Evolutionary conservation across 2,329 filamentous ascomycete genomes (phyloP).

Genomic region (Byssoonygena ceratinophila): DNA sequence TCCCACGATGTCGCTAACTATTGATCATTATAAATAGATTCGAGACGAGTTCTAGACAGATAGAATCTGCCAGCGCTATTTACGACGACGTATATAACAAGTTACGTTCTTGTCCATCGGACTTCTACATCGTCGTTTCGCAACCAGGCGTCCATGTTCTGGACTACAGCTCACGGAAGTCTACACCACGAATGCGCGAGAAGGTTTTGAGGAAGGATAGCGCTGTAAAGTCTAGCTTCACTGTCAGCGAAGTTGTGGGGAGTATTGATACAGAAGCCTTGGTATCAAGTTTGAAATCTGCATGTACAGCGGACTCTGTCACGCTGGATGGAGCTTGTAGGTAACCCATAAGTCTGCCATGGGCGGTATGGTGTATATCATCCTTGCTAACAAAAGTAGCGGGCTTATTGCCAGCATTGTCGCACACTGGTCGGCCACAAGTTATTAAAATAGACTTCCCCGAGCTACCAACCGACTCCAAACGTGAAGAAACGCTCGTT

Average conservation of each 20-base stretch:
- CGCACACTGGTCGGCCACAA: conserved; percentile 31
- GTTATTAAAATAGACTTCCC: conserved; percentile 40
- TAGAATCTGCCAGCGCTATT: conserved; percentile 38
- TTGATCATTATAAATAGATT: conserved; percentile 23
- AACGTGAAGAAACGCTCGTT: conserved; percentile 32
- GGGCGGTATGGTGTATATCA: no score
- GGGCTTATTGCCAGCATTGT: conserved; percentile 29
- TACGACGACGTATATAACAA: conserved; percentile 34
- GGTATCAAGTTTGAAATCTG: conserved; percentile 34
- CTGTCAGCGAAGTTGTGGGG: conserved; percentile 46
- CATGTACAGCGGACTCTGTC: conserved; percentile 39
- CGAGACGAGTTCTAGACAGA: conserved; percentile 31
- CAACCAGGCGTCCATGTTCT: conserved; percentile 63
- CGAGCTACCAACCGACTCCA: conserved; percentile 28
- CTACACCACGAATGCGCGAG: conserved; percentile 45
- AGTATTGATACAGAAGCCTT: conserved; percentile 37
- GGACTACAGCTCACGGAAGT: conserved; percentile 51
- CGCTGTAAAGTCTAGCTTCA: conserved; percentile 45
- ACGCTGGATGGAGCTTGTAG: conserved; percentile 37
- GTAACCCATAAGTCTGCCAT: conserved; percentile 15
- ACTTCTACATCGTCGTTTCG: conserved; percentile 64
- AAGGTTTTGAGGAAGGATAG: conserved; percentile 41
- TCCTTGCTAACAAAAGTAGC: conserved; percentile 8
- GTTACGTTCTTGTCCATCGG: conserved; percentile 59
- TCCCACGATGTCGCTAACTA: not conserved